These are phyloP conservation scores for Chenopodium suecicum DNA, from an alignment of 148 eudicot species.

Conservation along the genomic window DNA sequence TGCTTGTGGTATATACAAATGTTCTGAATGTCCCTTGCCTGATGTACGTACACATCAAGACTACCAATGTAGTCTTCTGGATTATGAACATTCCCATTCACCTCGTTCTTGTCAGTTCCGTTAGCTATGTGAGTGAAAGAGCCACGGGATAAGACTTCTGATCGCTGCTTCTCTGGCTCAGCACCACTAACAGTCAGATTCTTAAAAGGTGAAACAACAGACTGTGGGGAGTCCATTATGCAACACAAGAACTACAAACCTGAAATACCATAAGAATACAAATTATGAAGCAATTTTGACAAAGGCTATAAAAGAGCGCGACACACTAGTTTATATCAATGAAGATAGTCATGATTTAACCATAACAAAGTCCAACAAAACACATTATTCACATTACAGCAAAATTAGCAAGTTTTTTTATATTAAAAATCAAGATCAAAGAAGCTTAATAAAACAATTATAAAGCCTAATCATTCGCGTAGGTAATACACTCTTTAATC, in stretches of 20 bases:
- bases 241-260: constrained; percentile 23
- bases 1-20: constrained; percentile 97
- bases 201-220: constrained; percentile 80
- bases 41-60: constrained; percentile 79
- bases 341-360: background rate
- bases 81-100: constrained; percentile 13
- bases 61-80: constrained; percentile 48
- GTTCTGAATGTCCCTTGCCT: constrained; percentile 91
- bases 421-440: background rate
- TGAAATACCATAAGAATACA: constrained; percentile 20
- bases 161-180: constrained; percentile 59
- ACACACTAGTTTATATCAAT: background rate
- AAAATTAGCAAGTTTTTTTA: background rate
- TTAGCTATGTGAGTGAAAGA: constrained; percentile 36
- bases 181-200: constrained; percentile 41
- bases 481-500: background rate
- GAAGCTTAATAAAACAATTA: background rate
- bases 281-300: background rate
- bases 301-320: background rate
- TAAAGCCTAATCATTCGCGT: background rate
- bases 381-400: background rate
- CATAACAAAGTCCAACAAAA: background rate
- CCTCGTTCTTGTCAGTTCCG: constrained; percentile 38
- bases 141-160: constrained; percentile 34
- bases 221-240: constrained; percentile 77